Evolutionary conservation across 805 yeast genomes (phyloP).

Genomic region (Yamadazyma akitaensis): DNA sequence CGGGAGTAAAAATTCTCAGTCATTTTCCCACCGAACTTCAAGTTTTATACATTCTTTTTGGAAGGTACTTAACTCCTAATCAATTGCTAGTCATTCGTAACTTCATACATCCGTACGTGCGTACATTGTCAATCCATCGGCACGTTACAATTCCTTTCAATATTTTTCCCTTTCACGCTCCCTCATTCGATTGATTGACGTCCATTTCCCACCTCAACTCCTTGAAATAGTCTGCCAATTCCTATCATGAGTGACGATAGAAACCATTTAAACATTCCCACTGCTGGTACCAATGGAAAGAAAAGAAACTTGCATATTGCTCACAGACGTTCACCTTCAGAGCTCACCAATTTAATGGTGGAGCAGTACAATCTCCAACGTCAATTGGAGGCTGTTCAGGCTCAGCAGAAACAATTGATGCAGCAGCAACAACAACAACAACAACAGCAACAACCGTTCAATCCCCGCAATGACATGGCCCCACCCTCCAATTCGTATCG

Average conservation of each 20-base stretch:
- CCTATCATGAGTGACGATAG: not conserved
- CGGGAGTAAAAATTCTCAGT: slow-evolving; percentile 7
- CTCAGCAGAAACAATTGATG: slow-evolving; percentile 83
- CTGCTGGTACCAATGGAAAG: slow-evolving; percentile 5
- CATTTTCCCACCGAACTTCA: slow-evolving; percentile 2
- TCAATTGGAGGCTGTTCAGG: slow-evolving; percentile 87
- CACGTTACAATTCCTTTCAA: not conserved
- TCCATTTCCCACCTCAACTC: not conserved
- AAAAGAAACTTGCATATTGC: slow-evolving; percentile 71
- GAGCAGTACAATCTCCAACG: slow-evolving; percentile 89
- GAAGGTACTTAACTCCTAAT: not conserved
- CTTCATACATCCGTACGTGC: not conserved
- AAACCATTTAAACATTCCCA: slow-evolving; percentile 9
- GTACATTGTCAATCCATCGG: not conserved
- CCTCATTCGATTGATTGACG: not conserved
- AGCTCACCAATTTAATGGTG: slow-evolving; percentile 87
- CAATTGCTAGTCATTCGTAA: not conserved
- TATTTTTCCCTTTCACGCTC: not conserved
- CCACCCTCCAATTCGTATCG: slow-evolving; percentile 16
- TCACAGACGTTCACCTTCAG: slow-evolving; percentile 96
- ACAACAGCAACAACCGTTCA: not conserved
- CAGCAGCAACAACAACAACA: slow-evolving; percentile 61
- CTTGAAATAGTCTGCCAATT: not conserved
- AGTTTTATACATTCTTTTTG: slow-evolving; percentile 2
- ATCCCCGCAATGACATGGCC: slow-evolving; percentile 13